These are phyloP conservation scores for Fagopyrum tataricum DNA, from an alignment of 148 eudicot genomes.

Conservation along the genomic window DNA sequence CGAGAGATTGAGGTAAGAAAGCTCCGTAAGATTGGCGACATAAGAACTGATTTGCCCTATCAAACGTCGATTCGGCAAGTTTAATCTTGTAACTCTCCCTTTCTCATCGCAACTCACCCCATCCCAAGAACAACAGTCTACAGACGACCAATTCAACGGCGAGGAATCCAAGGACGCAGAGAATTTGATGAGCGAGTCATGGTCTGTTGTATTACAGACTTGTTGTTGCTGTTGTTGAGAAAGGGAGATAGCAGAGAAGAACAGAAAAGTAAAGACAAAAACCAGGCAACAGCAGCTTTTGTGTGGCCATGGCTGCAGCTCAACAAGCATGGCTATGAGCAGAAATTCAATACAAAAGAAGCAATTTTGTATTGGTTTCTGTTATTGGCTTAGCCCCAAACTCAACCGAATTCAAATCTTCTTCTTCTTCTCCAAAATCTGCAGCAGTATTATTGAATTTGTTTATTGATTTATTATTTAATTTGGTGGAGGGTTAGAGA, in stretches of 20 bases:
- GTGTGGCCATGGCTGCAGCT: constrained; percentile 9
- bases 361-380: not conserved
- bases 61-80: constrained; percentile 44
- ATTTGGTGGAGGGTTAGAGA: not conserved
- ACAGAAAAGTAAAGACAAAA: not conserved
- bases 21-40: constrained; percentile 35
- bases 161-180: constrained; percentile 19
- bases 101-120: constrained; percentile 47
- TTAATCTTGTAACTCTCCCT: constrained; percentile 33
- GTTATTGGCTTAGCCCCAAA: not conserved
- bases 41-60: constrained; percentile 37
- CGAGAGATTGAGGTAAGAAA: constrained; percentile 56
- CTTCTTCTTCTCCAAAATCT: not conserved
- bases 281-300: not conserved
- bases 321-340: not conserved
- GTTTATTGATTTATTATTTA: not conserved
- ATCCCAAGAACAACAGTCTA: constrained; percentile 74
- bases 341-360: not conserved
- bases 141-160: constrained; percentile 45
- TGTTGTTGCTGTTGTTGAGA: constrained; percentile 20
- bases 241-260: constrained; percentile 13
- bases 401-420: not conserved
- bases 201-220: constrained; percentile 41
- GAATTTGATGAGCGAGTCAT: constrained; percentile 40
- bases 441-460: not conserved